These are phyloP conservation scores for Dryadomyces sulphureus DNA, from an alignment of 2,329 filamentous ascomycete species.

Conservation along the genomic window DNA sequence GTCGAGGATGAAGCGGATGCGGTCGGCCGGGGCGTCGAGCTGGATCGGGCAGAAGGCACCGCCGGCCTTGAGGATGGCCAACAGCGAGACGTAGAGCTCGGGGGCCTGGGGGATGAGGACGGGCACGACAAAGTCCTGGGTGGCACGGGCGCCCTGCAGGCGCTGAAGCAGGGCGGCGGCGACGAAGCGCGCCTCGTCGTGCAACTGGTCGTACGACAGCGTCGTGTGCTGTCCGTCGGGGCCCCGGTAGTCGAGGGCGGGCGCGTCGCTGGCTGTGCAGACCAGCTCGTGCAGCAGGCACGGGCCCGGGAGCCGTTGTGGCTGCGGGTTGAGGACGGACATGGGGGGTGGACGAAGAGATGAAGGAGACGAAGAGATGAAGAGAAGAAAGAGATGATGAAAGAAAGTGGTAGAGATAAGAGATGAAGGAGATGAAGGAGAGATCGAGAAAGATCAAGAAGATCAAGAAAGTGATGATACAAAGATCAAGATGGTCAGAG, in stretches of 20 bases:
- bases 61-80: constrained; percentile 69
- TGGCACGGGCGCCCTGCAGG: neutral
- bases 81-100: constrained; percentile 59
- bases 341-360: constrained; percentile 10
- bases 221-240: constrained; percentile 26
- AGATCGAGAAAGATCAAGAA: no score
- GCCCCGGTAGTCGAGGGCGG: constrained; percentile 51
- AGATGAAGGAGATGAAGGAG: no score
- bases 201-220: constrained; percentile 49
- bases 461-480: no score
- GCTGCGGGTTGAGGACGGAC: constrained; percentile 31
- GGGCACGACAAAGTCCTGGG: constrained; percentile 44
- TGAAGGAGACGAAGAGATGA: no score
- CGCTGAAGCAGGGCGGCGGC: constrained; percentile 31
- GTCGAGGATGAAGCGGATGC: constrained; percentile 65
- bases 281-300: constrained; percentile 5
- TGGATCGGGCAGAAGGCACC: constrained; percentile 77
- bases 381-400: no score
- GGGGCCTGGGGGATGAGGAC: constrained; percentile 65
- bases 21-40: constrained; percentile 60
- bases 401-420: no score
- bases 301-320: constrained; percentile 26
- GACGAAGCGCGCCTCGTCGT: constrained; percentile 39
- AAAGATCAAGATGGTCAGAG: no score
- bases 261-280: constrained; percentile 6